Evolutionary conservation across 2,329 filamentous ascomycete species (phyloP), one percentile per base, ranked within the genome.

Genomic region (Escovopsis sp.): DNA sequence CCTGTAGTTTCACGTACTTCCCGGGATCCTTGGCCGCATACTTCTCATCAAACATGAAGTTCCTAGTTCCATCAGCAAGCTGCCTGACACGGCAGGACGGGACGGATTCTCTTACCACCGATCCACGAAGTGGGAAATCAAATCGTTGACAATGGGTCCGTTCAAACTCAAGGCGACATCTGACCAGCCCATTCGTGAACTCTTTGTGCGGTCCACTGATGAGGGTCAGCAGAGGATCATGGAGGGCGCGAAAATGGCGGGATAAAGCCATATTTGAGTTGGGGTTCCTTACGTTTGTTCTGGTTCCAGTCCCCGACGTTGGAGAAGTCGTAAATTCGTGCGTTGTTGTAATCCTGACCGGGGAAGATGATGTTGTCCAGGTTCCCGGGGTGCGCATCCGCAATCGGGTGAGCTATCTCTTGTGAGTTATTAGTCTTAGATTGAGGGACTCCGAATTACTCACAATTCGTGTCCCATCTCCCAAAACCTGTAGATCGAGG

Each of bases 301-400:
- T 87, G 75, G 48, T 89, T 74, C 76, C 81, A 93, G 47, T 91
- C 73, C 18, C 73, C 63, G 19, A 89, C 83, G 51, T 85, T 77
- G 38, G 78, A 70, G 59, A 91, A 89, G 59, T 91, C 88, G 57
- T 83, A 82, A 32, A 93, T 77, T 41, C 79, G 72, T 23, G 86
- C 85, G 51, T 94, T 94, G 64, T 94, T 94, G 66, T 85, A 94
- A 54, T 94, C 88, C 56, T 94, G 88, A 1, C 88, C 87, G 0
- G 86, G 85, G 59, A 89, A 94, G 10, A 94, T 61, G 36, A 85
- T 85, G 26, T 74, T 67, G 45, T 85, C 76, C 23, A 93, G 58
- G 57, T 94, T 75, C 3, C 75, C 76, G 0, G 86, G 85, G 56
- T 94, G 87, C 12, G 79, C 80, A 60, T 93, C 86, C 4, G 86